Percentiles rank a stretch among this genome's conserved stretches.
These are phyloP conservation scores for Alternaria angustiovoidea DNA, from an alignment of 2,329 filamentous ascomycete species.

Conservation along the genomic window DNA sequence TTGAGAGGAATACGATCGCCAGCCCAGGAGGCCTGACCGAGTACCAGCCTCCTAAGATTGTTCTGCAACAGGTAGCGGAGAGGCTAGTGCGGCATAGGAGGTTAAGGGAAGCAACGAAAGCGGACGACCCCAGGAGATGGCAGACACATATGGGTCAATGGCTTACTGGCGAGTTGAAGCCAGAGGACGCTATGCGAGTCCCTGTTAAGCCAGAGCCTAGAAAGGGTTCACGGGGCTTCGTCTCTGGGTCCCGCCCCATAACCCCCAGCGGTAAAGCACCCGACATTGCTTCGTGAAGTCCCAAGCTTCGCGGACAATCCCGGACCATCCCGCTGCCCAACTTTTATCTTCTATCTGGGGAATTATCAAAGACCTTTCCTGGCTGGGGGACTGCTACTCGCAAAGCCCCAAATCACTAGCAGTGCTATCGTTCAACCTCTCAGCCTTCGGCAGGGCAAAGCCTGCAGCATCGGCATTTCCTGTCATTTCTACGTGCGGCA, in stretches of 20 bases:
- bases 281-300: background rate
- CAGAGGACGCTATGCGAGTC: conserved; percentile 34
- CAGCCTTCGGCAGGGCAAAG: background rate
- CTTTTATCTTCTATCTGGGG: background rate
- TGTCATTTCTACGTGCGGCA: background rate
- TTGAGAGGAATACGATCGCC: conserved; percentile 45
- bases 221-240: conserved; percentile 15
- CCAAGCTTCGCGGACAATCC: background rate
- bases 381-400: background rate
- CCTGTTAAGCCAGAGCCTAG: conserved; percentile 8
- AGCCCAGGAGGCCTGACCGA: conserved; percentile 50
- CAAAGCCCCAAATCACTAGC: background rate
- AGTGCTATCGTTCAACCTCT: background rate
- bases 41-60: conserved; percentile 56
- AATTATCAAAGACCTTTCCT: background rate
- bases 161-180: conserved; percentile 44
- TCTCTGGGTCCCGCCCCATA: conserved; percentile 9
- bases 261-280: conserved; percentile 9
- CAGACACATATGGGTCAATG: conserved; percentile 51
- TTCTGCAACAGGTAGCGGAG: conserved; percentile 58
- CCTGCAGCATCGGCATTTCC: background rate
- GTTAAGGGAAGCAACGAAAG: conserved; percentile 51
- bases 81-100: conserved; percentile 57
- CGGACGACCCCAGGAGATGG: conserved; percentile 46
- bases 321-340: background rate